Base-by-base conservation (phyloP, 441 rosid genomes). In the Gossypium schwendimanii region DNA sequence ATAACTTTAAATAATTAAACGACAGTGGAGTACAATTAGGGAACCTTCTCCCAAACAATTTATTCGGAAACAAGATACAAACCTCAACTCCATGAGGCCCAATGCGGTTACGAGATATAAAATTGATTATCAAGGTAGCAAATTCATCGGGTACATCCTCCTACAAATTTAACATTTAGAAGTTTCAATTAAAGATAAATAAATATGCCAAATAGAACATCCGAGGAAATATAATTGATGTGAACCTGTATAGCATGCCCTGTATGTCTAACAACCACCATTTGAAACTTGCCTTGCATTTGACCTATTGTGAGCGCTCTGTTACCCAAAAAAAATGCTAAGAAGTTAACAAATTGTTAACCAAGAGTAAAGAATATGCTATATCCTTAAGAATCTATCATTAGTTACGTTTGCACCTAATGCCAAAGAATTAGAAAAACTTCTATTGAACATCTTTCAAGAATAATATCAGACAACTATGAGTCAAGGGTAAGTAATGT, bases 271-370 rank as follows among this genome's bases (percentile, higher is more conserved):
- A 95, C 92, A 36, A 92, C 95, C 47, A 92, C 91, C 98, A 95
- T 91, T 81, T 95, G 99, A 81, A 95, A 95, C 82, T 95, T 95
- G 76, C 99, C 99, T 92, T 92, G 98, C 99, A 95, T 95, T 85
- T 92, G 98, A 61, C 97, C 97, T 64, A 95, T 95, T 69, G 99
- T 92, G 59, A 92, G 97, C 53, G 90, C 72, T 82, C 99, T 95
- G 85, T 76, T 44, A 68, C 72, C 39, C 44, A 60, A 77, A 65
- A 57, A 57, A 58, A 79, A 49, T 2, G 15, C 45, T 53, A 31
- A 60, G 33, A 73, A 73, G 69, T 47, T 44, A 45, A 26, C 52
- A 67, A 33, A 33, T 62, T 60, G 53, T 31, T 6, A 2, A 67
- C 10, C 28, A 33, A n/a, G 36, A 8, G 47, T 33, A 39, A 44